phyloP scores from a whole-genome alignment of 139 green algal genomes.

The Asterochloris erici region DNA sequence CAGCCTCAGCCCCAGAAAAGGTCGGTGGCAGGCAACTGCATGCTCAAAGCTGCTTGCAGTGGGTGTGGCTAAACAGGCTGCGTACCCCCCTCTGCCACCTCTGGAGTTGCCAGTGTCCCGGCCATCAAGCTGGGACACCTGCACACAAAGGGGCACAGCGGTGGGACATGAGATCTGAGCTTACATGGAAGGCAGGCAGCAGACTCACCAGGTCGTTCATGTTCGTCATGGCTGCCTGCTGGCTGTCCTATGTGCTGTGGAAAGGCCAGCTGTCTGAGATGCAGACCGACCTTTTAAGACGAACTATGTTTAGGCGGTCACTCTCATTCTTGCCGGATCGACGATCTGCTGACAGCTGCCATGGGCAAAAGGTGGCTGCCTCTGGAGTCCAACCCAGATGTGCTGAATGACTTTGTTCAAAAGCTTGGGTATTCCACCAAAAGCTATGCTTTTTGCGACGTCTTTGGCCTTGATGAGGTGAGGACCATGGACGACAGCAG shows the following conservation, averaged over 20 bases:
- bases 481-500: background rate
- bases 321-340: background rate
- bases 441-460: constrained; percentile 63
- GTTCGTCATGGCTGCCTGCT: background rate
- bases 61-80: too few relatives aligned
- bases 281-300: too few relatives aligned
- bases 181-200: background rate
- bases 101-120: constrained; percentile 2
- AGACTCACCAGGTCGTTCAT: constrained; percentile 11
- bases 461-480: constrained; percentile 77
- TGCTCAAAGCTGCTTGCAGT: too few relatives aligned
- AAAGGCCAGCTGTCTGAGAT: too few relatives aligned
- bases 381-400: constrained; percentile 85
- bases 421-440: constrained; percentile 58
- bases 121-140: constrained; percentile 11
- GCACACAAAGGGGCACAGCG: background rate
- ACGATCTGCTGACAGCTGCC: background rate
- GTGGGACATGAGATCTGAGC: background rate
- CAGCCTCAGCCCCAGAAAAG: too few relatives aligned
- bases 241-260: too few relatives aligned
- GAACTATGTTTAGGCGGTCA: background rate
- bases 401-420: constrained; percentile 70
- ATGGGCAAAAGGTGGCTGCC: constrained; percentile 71
- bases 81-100: constrained; percentile 1
- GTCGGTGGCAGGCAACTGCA: too few relatives aligned